Evolutionary conservation across 169 alveolate species (phyloP).

Genomic region (Eimeria necatrix): DNA sequence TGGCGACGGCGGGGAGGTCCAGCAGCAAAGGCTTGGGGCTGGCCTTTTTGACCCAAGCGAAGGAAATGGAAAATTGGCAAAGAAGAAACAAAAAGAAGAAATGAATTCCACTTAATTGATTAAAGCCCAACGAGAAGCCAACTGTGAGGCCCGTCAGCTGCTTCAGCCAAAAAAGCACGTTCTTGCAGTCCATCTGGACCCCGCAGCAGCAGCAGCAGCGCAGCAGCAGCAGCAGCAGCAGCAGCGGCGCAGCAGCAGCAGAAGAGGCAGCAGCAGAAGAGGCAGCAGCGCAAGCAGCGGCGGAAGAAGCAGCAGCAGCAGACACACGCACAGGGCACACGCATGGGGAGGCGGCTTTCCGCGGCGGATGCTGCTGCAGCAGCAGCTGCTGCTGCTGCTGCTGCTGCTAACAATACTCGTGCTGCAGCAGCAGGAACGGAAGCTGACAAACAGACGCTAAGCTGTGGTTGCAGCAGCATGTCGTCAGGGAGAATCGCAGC

Average conservation of each 20-base stretch:
- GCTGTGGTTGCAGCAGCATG: too few species aligned
- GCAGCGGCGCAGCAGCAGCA: too few species aligned
- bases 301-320: too few species aligned
- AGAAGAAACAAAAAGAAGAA: background rate
- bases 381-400: background rate
- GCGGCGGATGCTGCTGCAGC: slow-evolving; percentile 38
- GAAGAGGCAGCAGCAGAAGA: too few species aligned
- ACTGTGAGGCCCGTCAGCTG: background rate
- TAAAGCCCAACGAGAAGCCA: background rate
- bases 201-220: too few species aligned
- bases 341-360: too few species aligned
- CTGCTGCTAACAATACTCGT: background rate
- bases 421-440: background rate
- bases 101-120: background rate
- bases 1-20: background rate
- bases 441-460: too few species aligned
- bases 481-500: too few species aligned
- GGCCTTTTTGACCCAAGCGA: background rate
- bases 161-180: slow-evolving; percentile 13
- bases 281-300: too few species aligned
- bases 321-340: too few species aligned
- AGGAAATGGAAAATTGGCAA: background rate
- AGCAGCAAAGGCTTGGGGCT: background rate
- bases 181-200: slow-evolving; percentile 17
- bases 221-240: too few species aligned